Conservation (phyloP, 2,329 filamentous ascomycete species). For the Talaromyces sp. region DNA sequence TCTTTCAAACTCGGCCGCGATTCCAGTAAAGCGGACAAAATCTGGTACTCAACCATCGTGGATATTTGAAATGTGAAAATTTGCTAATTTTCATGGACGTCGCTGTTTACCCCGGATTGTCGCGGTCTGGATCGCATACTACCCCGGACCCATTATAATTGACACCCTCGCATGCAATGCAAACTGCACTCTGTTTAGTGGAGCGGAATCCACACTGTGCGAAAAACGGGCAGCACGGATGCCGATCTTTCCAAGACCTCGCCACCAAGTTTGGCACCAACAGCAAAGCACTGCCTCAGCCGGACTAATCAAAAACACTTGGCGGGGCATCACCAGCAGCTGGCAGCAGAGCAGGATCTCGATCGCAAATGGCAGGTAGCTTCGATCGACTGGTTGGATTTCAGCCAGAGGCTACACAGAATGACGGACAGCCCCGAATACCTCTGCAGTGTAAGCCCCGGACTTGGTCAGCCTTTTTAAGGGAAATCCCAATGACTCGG, state of each 20-base stretch:
- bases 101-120: conserved; percentile 10
- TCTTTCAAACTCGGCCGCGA: no score
- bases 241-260: not conserved
- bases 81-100: not conserved
- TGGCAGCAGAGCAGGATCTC: not conserved
- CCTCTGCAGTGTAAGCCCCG: not conserved
- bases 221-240: not conserved
- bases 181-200: conserved; percentile 5
- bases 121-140: conserved; percentile 5
- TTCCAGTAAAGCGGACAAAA: no score
- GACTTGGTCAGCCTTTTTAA: not conserved
- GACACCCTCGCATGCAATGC: conserved; percentile 1
- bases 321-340: not conserved
- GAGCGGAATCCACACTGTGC: conserved; percentile 9
- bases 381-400: not conserved
- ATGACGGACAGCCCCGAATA: not conserved
- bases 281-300: not conserved
- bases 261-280: not conserved
- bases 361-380: not conserved
- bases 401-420: not conserved
- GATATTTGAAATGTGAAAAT: not conserved
- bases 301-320: not conserved
- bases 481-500: not conserved
- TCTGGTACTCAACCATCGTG: not conserved
- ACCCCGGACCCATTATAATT: conserved; percentile 12